Conservation (phyloP, 192 early-diverging fungal genomes). For the Coemansia sp. region DNA sequence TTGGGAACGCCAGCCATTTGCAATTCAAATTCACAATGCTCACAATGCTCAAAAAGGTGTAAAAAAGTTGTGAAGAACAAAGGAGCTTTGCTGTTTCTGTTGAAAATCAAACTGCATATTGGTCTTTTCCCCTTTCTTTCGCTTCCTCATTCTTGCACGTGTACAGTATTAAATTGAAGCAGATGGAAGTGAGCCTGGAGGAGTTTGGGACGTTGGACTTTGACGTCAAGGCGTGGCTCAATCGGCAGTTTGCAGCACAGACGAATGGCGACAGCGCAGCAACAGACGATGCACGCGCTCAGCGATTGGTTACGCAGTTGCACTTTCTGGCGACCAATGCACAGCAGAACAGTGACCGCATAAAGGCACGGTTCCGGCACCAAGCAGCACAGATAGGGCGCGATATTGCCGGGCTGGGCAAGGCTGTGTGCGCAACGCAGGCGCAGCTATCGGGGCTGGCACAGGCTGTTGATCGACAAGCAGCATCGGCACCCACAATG, state of each 20-base stretch:
- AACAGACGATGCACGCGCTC: conserved; percentile 15
- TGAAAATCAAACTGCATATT: neutral
- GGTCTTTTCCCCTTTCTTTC: neutral
- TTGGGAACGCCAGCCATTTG: conserved; percentile 35
- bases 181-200: conserved; percentile 45
- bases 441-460: conserved; percentile 16
- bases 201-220: conserved; percentile 31
- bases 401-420: conserved; percentile 31
- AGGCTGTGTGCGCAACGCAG: conserved; percentile 35
- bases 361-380: conserved; percentile 48
- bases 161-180: neutral
- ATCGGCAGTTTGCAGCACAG: conserved; percentile 36
- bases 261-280: neutral
- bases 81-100: neutral
- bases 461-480: conserved; percentile 16
- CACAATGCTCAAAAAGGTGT: no score
- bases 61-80: no score
- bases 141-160: neutral
- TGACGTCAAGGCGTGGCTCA: conserved; percentile 45
- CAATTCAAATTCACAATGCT: neutral
- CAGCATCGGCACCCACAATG: conserved; percentile 18
- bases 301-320: conserved; percentile 44
- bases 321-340: conserved; percentile 47
- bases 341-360: conserved; percentile 48
- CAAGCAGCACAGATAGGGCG: conserved; percentile 41